Percentiles rank a stretch among this genome's conserved stretches.
Evolutionary conservation across 345 rosid species (phyloP).

Genomic region (Iberis pinnata): DNA sequence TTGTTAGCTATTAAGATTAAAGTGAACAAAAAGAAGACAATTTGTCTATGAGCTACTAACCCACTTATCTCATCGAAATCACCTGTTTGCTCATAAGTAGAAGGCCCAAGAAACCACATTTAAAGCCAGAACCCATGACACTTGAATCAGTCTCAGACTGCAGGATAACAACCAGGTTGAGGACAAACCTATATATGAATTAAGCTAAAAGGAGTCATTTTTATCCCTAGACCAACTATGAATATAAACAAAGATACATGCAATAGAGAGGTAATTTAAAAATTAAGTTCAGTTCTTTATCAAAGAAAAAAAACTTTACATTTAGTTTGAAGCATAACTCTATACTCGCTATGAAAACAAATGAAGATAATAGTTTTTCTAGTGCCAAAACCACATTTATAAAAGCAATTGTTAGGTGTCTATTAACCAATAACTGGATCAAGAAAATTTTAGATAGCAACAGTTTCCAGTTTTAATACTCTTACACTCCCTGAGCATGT

Average conservation of each 20-base stretch:
- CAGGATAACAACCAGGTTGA: slow-evolving; percentile 26
- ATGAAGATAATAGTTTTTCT: slow-evolving; percentile 4
- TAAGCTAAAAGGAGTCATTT: too few relatives aligned
- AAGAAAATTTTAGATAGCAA: neutral
- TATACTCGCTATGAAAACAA: neutral
- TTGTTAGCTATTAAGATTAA: too few relatives aligned
- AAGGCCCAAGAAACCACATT: slow-evolving; percentile 97
- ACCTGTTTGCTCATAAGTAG: too few relatives aligned
- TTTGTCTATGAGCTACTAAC: too few relatives aligned
- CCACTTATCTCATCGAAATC: too few relatives aligned
- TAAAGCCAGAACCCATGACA: slow-evolving; percentile 99
- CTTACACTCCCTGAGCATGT: neutral
- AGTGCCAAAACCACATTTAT: neutral
- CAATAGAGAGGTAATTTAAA: neutral
- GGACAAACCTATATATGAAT: neutral
- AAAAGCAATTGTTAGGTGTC: neutral
- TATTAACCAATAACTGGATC: neutral
- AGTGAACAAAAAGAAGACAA: too few relatives aligned
- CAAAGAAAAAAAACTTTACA: too few relatives aligned
- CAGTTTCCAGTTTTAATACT: neutral
- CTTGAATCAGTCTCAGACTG: slow-evolving; percentile 98
- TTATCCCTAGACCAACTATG: slow-evolving; percentile 3
- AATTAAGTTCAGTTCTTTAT: slow-evolving; percentile 3
- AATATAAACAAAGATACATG: neutral
- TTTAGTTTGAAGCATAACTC: too few relatives aligned